phyloP scores from a whole-genome alignment of 2,329 filamentous ascomycete species.

The Neospermospora avenae region DNA sequence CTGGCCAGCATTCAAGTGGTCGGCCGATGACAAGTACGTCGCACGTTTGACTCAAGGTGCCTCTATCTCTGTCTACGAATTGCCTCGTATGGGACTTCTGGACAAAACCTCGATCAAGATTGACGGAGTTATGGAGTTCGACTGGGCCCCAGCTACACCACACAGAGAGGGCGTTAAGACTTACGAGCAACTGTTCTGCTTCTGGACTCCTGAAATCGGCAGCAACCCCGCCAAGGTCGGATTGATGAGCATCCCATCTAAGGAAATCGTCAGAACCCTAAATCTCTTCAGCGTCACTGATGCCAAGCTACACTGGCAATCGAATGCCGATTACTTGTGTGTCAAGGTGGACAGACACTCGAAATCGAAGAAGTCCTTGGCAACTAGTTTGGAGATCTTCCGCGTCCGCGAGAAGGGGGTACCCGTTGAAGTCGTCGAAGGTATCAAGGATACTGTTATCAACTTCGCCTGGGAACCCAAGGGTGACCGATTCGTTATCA shows the following conservation, averaged over 20 bases:
- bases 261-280: slow-evolving; percentile 88
- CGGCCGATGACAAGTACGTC: slow-evolving; percentile 93
- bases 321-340: slow-evolving; percentile 87
- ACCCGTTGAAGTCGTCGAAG: slow-evolving; percentile 95
- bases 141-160: slow-evolving; percentile 86
- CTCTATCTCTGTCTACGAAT: slow-evolving; percentile 87
- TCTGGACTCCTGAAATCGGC: slow-evolving; percentile 97
- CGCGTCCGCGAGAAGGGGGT: slow-evolving; percentile 96
- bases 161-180: slow-evolving; percentile 81
- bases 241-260: slow-evolving; percentile 92
- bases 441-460: slow-evolving; percentile 96
- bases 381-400: slow-evolving; percentile 98
- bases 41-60: slow-evolving; percentile 84
- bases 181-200: slow-evolving; percentile 95
- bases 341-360: slow-evolving; percentile 99
- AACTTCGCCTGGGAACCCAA: slow-evolving; percentile 99
- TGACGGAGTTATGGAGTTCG: slow-evolving; percentile 94
- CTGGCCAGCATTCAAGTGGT: slow-evolving; percentile 99
- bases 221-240: slow-evolving; percentile 97
- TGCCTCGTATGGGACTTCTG: slow-evolving; percentile 83
- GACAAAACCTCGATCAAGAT: slow-evolving; percentile 94
- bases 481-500: slow-evolving; percentile 94
- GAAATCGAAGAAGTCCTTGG: slow-evolving; percentile 97
- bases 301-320: slow-evolving; percentile 98
- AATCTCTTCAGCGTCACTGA: slow-evolving; percentile 98